These are phyloP conservation scores for Rhodocollybia butyracea DNA, from an alignment of 768 basidiomycete genomes.

Conservation along the genomic window DNA sequence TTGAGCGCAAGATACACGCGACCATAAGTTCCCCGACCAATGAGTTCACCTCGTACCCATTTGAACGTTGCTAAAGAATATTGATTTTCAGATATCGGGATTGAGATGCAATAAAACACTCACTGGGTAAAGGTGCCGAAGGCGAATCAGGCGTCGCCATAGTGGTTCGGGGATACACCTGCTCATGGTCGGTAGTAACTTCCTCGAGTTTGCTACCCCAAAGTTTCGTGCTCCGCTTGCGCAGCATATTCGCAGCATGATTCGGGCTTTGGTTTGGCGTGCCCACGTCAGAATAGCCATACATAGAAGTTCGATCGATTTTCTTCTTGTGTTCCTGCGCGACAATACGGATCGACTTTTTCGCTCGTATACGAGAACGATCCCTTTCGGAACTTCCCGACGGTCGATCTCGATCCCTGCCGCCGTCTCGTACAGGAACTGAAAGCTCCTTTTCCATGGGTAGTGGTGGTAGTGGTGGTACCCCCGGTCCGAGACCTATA, in stretches of 20 bases:
- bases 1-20: slow-evolving; percentile 95
- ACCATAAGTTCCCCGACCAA: slow-evolving; percentile 96
- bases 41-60: slow-evolving; percentile 97
- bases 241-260: slow-evolving; percentile 46
- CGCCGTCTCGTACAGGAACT: neutral
- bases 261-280: slow-evolving; percentile 26
- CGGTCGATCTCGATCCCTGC: neutral
- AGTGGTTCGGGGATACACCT: slow-evolving; percentile 41
- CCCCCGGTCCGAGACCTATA: slow-evolving; percentile 13
- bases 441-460: slow-evolving; percentile 21
- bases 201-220: slow-evolving; percentile 95
- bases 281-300: slow-evolving; percentile 20
- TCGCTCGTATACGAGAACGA: slow-evolving; percentile 51
- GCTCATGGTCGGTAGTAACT: slow-evolving; percentile 68
- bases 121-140: slow-evolving; percentile 60
- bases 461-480: slow-evolving; percentile 34
- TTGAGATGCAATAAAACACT: slow-evolving; percentile 27
- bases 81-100: slow-evolving; percentile 10
- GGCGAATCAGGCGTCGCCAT: slow-evolving; percentile 54
- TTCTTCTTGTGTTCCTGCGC: slow-evolving; percentile 83
- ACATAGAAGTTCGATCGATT: slow-evolving; percentile 67
- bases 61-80: slow-evolving; percentile 73
- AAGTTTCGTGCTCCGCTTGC: slow-evolving; percentile 89
- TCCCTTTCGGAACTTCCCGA: slow-evolving; percentile 21
- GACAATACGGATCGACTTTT: slow-evolving; percentile 91